These are phyloP conservation scores for Cynara cardunculus DNA, from an alignment of 129 eudicot genomes.

Conservation along the genomic window DNA sequence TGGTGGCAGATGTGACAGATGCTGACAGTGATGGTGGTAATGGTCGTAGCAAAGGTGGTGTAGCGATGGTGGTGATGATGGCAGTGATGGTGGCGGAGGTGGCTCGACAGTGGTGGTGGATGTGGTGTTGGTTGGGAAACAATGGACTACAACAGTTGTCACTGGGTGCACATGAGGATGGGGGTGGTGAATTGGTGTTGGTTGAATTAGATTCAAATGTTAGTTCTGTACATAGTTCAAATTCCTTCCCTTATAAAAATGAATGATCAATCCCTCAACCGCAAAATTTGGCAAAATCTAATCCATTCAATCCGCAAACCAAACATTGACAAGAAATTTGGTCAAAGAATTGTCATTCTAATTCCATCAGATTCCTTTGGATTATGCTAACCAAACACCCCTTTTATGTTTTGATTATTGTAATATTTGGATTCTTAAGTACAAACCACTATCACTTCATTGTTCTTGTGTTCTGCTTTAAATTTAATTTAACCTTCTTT, in stretches of 20 bases:
- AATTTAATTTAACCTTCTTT: not conserved
- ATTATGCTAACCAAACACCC: not conserved
- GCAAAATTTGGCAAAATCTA: not conserved
- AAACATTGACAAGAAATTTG: not conserved
- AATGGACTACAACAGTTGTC: no score
- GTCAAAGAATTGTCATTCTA: not conserved
- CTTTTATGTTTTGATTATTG: not conserved
- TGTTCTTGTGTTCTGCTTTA: not conserved
- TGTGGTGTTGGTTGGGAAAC: not conserved
- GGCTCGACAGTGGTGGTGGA: not conserved
- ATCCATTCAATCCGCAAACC: not conserved
- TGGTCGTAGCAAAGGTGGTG: not conserved
- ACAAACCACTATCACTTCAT: not conserved
- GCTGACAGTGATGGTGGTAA: no score
- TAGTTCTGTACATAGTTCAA: not conserved
- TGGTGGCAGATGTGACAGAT: no score
- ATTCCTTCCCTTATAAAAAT: not conserved
- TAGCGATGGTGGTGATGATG: not conserved
- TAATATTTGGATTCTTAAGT: not conserved
- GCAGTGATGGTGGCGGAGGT: not conserved
- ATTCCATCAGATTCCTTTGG: not conserved
- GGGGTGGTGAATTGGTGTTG: not conserved
- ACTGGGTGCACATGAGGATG: no score
- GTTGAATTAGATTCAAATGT: not conserved
- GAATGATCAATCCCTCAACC: not conserved